phyloP scores from a whole-genome alignment of 2,329 filamentous ascomycete species.

The Pleomassaria siparia region DNA sequence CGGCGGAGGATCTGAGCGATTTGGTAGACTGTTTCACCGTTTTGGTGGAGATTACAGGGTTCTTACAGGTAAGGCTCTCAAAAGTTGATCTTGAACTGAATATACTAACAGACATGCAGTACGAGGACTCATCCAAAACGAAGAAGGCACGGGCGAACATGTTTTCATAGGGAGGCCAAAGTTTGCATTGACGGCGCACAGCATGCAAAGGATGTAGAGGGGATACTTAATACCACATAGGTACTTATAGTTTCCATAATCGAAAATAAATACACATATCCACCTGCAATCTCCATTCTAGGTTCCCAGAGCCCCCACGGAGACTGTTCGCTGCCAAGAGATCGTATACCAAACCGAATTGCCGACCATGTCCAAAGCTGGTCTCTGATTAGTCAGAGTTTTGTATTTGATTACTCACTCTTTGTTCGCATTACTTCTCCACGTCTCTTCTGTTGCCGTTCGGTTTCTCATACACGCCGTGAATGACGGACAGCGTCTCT shows the following conservation, averaged over 20 bases:
- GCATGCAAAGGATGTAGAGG: neutral
- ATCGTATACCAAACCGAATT: constrained; percentile 9
- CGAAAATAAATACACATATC: neutral
- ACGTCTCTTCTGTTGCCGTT: neutral
- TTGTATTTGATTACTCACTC: constrained; percentile 5
- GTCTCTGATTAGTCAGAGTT: neutral
- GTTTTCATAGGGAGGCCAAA: constrained; percentile 23
- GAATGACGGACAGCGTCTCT: neutral
- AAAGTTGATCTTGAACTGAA: neutral
- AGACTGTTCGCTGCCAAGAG: neutral
- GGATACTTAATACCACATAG: neutral
- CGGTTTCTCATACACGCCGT: neutral
- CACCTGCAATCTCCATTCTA: neutral
- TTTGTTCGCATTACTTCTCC: constrained; percentile 1
- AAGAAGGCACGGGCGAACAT: constrained; percentile 24
- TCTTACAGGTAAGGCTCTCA: constrained; percentile 68
- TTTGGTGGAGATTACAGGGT: constrained; percentile 78
- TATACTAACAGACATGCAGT: constrained; percentile 21
- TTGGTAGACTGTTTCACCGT: constrained; percentile 84
- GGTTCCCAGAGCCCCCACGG: neutral
- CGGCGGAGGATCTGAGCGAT: constrained; percentile 69
- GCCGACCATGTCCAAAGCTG: constrained; percentile 9
- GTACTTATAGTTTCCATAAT: neutral
- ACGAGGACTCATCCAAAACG: constrained; percentile 29
- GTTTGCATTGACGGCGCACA: neutral